phyloP scores from a whole-genome alignment of 1,284 basidiomycete species.

The Malassezia yamatoensis region DNA sequence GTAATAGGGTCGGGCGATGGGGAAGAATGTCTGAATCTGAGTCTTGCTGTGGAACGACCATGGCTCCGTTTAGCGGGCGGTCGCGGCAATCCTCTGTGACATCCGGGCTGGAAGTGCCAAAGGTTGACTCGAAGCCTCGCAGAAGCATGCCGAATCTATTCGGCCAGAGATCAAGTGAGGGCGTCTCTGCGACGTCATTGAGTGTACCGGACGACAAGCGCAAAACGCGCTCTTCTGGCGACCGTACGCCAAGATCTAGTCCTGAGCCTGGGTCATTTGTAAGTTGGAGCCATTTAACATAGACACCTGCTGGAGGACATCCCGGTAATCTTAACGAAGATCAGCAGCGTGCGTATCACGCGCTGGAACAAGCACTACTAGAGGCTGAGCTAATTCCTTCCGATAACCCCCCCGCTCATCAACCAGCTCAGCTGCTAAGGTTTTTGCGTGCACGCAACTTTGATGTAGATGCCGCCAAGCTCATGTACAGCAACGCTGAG shows the following conservation, averaged over 20 bases:
- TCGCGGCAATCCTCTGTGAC: background rate
- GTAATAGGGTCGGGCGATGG: background rate
- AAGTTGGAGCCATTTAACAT: background rate
- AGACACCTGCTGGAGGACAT: slow-evolving; percentile 22
- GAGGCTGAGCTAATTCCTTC: slow-evolving; percentile 19
- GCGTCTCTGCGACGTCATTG: background rate
- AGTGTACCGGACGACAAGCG: background rate
- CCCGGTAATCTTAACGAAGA: slow-evolving; percentile 30
- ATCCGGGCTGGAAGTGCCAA: background rate
- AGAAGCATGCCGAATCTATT: slow-evolving; percentile 1
- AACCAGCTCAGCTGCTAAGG: slow-evolving; percentile 30
- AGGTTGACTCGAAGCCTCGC: background rate
- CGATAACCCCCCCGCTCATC: slow-evolving; percentile 19
- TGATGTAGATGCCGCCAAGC: slow-evolving; percentile 25
- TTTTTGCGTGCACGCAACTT: slow-evolving; percentile 41
- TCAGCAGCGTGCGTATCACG: slow-evolving; percentile 27
- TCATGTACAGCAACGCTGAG: slow-evolving; percentile 37
- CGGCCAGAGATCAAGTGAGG: background rate
- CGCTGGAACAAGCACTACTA: slow-evolving; percentile 19
- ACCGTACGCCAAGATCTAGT: background rate
- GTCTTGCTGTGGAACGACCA: background rate
- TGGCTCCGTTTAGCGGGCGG: background rate
- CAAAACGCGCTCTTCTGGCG: background rate
- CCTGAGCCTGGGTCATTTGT: background rate
- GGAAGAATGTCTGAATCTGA: background rate